Base-by-base conservation (phyloP, 345 rosid species). In the Melaleuca quinquenervia region DNA sequence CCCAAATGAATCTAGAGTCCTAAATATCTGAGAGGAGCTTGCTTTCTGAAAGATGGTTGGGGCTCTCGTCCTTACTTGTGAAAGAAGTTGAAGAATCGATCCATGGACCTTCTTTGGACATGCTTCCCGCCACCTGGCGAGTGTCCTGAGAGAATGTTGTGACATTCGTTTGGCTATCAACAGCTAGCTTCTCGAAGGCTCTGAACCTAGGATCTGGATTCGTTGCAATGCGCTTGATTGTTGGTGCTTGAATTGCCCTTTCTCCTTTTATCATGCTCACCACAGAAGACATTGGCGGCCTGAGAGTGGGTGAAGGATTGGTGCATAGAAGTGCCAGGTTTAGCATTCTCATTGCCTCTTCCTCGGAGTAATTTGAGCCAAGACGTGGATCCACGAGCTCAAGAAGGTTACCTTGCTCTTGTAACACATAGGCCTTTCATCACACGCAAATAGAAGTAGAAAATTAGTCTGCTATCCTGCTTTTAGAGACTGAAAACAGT, bases 371-470 rank as follows among this genome's bases (percentile, higher is more conserved):
- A 32, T 87, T 53, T 44, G 93, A 89, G 85, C 96, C 96, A 1
- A 97, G 97, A 84, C 51, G 85, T 8, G 92, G 93, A 89, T 96
- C 99, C 82, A 97, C 98, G 1, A 97, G 96, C 83, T 96, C 96
- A 3, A 96, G 90, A 32, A 97, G 95, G 86, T 92, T 97, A 62
- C 97, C 99, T 92, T 95, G 96, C 88, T 96, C 99, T 94, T 95
- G 98, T 90, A 91, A 92, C 41, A 97, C 98, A 84, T 93, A 96
- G 52, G 99, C 99, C 99, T 94, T 49, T 52, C 84, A 58, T 84
- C 50, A 58, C n/a, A 56, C 50, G 26, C 50, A 49, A 50, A 20
- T 36, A 82, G 18, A 62, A 50, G 50, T 75, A 60, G 51, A 85
- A 84, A 11, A 41, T 44, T 84, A 64, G 27, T 41, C 26, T 12